Conservation (phyloP, 1,284 basidiomycete genomes). For the Tremellales sp. region DNA sequence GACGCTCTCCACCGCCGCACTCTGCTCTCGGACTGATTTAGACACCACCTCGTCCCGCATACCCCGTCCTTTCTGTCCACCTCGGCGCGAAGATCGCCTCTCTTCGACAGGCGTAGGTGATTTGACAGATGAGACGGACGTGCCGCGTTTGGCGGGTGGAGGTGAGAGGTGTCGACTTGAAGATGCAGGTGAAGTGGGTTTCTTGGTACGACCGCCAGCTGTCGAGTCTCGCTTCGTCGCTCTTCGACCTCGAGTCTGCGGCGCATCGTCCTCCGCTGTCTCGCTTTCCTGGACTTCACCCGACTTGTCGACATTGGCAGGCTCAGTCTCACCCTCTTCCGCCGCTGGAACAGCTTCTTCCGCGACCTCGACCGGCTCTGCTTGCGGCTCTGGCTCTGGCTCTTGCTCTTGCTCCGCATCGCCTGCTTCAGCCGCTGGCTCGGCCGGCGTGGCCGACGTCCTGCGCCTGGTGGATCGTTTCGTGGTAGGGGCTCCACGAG, state of each 20-base stretch:
- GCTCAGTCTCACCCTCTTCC: not conserved
- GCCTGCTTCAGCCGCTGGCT: constrained; percentile 6
- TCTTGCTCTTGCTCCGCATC: constrained; percentile 6
- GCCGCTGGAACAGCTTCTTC: not conserved
- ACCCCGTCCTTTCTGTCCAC: constrained; percentile 7
- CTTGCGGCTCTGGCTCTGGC: constrained; percentile 6
- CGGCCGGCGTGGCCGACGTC: constrained; percentile 6
- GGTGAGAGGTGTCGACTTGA: constrained; percentile 23
- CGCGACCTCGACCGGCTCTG: constrained; percentile 2
- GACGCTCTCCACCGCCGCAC: constrained; percentile 21
- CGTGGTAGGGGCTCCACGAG: constrained; percentile 18
- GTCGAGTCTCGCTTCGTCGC: constrained; percentile 13
- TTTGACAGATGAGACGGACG: constrained; percentile 25
- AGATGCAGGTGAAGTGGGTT: constrained; percentile 14
- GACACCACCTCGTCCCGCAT: constrained; percentile 37
- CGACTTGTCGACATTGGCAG: constrained; percentile 1
- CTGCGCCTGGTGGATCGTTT: constrained; percentile 21
- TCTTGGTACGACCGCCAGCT: constrained; percentile 1
- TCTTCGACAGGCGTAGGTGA: constrained; percentile 22
- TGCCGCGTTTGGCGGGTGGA: constrained; percentile 22
- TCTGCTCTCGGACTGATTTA: constrained; percentile 30
- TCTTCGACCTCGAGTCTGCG: constrained; percentile 19
- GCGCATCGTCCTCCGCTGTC: constrained; percentile 12
- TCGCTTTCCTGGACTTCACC: constrained; percentile 1
- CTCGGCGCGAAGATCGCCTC: constrained; percentile 9